Evolutionary conservation across 2,329 filamentous ascomycete species (phyloP), one percentile per base, ranked within the genome.

Genomic region (Diaporthe sp.): DNA sequence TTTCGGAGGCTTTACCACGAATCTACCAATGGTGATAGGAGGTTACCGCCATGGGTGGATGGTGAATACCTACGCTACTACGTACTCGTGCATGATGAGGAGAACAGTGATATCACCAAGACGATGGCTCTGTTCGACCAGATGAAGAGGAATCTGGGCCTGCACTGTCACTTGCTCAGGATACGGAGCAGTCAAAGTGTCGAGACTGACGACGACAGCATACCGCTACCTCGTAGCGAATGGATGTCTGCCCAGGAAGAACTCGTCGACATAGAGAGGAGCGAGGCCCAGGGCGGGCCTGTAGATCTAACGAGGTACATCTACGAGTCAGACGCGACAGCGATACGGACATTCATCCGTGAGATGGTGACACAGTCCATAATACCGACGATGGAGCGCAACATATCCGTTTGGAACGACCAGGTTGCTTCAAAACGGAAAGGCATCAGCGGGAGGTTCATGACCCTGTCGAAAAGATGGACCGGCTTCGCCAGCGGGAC

Each of bases 71-170:
- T 99, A 78, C 91, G 97, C 78, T 99, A 99, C 84, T 99, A 99
- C 84, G 94, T 99, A 22, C 88, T 99, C 57, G 93, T 99, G 25
- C 97, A 99, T 81, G 97, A 99, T 80, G 97, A 99, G 85, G 97
- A 99, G 82, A 92, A 92, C 77, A 96, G 98, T 81, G 96, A 99
- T 82, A 98, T 98, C 77, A 91, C 92, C 51, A 94, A 95, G 84
- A 98, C 96, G 17, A 96, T 96, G 84, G 91, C 92, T 25, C 88
- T 98, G 39, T 99, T 98, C 84, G 97, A 99, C 80, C 95, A 98
- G 84, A 99, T 99, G 97, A 99, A 98, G 85, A 92, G 97, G n/a
- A 95, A 98, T 84, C 95, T 99, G 78, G 97, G 97, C 2, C 87
- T 98, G 65, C 96, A 99, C 84, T 99, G 97, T 82, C 97, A 99